Evolutionary conservation across 345 rosid species (phyloP).

Genomic region (Eucalyptus fibrosa): DNA sequence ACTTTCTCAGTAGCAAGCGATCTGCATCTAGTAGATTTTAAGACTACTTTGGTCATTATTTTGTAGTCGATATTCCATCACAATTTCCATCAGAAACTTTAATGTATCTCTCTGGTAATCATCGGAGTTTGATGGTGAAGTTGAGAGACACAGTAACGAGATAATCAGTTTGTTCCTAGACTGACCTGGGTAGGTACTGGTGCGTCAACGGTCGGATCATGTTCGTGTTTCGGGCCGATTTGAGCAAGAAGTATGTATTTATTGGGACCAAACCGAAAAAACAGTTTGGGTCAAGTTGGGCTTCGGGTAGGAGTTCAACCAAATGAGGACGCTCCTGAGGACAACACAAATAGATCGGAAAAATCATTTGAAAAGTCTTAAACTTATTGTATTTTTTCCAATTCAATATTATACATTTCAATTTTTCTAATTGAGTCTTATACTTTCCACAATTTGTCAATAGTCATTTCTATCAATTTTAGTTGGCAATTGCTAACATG

Average conservation of each 20-base stretch:
- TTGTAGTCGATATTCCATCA: not conserved
- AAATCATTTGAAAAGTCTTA: accelerated
- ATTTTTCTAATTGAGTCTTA: not conserved
- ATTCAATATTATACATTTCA: not conserved
- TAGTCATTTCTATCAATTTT: not conserved
- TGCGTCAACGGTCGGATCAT: not conserved
- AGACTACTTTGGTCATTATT: not conserved
- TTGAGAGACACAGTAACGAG: not conserved
- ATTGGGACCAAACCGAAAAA: not conserved
- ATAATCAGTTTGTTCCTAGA: not conserved
- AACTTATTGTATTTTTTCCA: not conserved
- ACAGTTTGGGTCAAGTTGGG: not conserved
- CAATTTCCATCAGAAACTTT: not conserved
- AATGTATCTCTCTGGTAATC: not conserved
- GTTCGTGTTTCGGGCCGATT: too few species aligned
- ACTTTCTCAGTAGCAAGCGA: not conserved
- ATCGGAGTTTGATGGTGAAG: not conserved
- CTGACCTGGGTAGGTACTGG: not conserved
- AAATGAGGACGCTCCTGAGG: not conserved
- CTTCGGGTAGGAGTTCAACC: not conserved
- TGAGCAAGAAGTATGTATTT: not conserved
- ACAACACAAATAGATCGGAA: not conserved
- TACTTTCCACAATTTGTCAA: not conserved
- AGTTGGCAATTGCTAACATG: not conserved
- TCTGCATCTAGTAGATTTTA: not conserved